Conservation (phyloP, 371 early-diverging fungal genomes). For the Dinochytrium kinnereticum region DNA sequence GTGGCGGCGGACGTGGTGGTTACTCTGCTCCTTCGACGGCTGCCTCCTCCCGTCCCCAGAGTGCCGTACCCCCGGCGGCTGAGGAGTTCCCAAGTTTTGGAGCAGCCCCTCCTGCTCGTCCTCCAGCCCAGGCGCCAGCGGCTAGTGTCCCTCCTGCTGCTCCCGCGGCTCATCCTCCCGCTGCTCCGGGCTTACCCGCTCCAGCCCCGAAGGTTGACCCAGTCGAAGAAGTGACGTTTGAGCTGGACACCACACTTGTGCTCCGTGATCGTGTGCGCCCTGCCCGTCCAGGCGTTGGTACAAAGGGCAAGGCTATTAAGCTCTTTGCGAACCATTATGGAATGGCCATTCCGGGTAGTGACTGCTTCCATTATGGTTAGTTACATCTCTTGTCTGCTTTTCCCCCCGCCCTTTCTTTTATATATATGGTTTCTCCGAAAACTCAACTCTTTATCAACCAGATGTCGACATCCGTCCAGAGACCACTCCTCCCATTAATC, state of each 20-base stretch:
- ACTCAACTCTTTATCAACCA: no score
- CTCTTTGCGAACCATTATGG: constrained; percentile 33
- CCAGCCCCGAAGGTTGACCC: no score
- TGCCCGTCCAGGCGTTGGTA: constrained; percentile 27
- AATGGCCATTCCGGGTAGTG: constrained; percentile 30
- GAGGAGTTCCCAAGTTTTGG: no score
- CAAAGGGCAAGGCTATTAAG: constrained; percentile 31
- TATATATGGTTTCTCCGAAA: no score
- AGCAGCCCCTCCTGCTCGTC: background rate
- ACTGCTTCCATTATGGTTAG: constrained; percentile 33
- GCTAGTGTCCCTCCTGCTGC: background rate
- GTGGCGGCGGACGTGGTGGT: constrained; percentile 14
- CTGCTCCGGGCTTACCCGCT: no score
- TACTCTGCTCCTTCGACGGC: no score
- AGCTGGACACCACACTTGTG: constrained; percentile 19
- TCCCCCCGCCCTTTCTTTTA: no score
- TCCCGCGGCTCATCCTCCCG: background rate
- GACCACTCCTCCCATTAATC: constrained; percentile 29
- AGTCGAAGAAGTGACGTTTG: constrained; percentile 7
- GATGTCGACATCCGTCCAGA: constrained; percentile 38
- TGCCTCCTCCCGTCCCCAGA: no score
- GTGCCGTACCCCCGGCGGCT: no score
- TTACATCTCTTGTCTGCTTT: background rate
- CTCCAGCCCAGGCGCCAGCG: no score
- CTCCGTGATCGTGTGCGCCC: constrained; percentile 27